Base-by-base conservation (phyloP, 768 basidiomycete genomes). In the Lentinula sp. region DNA sequence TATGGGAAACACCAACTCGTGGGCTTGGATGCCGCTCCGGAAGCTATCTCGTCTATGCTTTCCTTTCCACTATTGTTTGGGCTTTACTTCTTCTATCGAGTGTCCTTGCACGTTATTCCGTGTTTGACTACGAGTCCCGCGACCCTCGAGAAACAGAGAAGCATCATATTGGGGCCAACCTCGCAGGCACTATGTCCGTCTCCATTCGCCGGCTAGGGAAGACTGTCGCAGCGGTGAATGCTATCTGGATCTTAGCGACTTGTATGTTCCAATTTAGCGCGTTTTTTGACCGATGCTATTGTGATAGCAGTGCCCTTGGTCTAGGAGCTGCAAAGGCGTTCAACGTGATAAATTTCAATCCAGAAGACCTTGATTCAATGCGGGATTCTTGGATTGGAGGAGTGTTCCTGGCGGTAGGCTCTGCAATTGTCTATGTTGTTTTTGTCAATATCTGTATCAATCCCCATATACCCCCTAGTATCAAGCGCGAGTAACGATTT, bases 311-410 rank as follows among this genome's bases (percentile, higher is more conserved):
- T 59, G 70, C 71, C 15, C 61, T 76, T 9, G 68, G 71, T 9
- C 62, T 66, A 4, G 68, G 72, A 1, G 2, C 28, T 45, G 32
- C 40, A 0, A 37, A 32, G 0, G 74, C 75, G 2, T 78, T 70
- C 51, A 53, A 69, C 11, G 69, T 79, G 15, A 69, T 79, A 5
- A n/a, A 37, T 0, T 50, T 66, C 3, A 48, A 54, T 3, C 0
- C 5, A 1, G 58, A 50, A 4, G 76, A 76, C 45, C 23, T 75
- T 7, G 28, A 42, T 6, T 35, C 59, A 49, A 73, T 73, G 66
- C 68, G 60, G 40, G 34, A 10, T 0, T 73, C 73, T 11, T 79
- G 78, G 77, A 69, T 73, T 49, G 75, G 76, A 0, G 78, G 71
- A 1, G 69, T 75, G 0, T 64, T 60, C 8, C 65, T 79, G 2